A percentile compares a stretch with the other conserved stretches of the same genome.
phyloP scores from a whole-genome alignment of 768 basidiomycete genomes.

The Hypholoma sublateritium region DNA sequence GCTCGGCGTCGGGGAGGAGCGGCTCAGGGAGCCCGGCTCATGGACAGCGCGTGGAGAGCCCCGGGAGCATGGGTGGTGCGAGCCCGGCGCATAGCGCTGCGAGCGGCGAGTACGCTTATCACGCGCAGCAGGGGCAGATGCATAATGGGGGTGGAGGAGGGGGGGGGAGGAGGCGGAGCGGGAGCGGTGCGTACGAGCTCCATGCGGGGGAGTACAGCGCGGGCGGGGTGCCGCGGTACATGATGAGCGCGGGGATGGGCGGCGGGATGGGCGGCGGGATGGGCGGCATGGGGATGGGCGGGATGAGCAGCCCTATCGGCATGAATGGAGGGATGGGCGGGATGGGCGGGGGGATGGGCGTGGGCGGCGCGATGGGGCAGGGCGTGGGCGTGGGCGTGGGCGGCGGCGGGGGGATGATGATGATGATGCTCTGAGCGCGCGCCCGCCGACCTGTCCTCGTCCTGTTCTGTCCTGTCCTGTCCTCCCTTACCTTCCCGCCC shows the following conservation, averaged over 20 bases:
- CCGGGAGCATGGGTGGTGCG: background rate
- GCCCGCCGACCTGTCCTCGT: background rate
- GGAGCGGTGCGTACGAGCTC: constrained; percentile 19
- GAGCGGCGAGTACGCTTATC: background rate
- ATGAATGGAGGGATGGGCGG: too few species aligned
- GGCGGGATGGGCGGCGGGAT: too few species aligned
- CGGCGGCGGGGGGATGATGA: constrained; percentile 17
- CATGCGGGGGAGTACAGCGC: constrained; percentile 2
- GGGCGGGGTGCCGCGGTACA: constrained; percentile 2
- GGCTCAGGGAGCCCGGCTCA: constrained; percentile 9
- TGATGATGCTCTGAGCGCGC: constrained; percentile 20
- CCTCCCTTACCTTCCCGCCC: background rate
- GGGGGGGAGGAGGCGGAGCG: background rate
- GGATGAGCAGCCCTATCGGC: too few species aligned
- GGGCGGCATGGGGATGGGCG: constrained; percentile 5
- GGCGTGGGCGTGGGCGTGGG: constrained; percentile 11
- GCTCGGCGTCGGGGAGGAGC: constrained; percentile 6
- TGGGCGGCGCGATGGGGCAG: background rate
- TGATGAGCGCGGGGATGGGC: constrained; percentile 10
- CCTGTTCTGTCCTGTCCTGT: background rate
- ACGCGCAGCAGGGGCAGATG: background rate
- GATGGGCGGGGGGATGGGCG: constrained; percentile 3
- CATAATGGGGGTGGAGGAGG: background rate
- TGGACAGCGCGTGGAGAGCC: background rate
- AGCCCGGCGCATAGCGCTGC: background rate